Percentiles rank a stretch among this genome's conserved stretches.
Evolutionary conservation across 139 green algal species (phyloP).

Genomic region (Nannochloris sp.): DNA sequence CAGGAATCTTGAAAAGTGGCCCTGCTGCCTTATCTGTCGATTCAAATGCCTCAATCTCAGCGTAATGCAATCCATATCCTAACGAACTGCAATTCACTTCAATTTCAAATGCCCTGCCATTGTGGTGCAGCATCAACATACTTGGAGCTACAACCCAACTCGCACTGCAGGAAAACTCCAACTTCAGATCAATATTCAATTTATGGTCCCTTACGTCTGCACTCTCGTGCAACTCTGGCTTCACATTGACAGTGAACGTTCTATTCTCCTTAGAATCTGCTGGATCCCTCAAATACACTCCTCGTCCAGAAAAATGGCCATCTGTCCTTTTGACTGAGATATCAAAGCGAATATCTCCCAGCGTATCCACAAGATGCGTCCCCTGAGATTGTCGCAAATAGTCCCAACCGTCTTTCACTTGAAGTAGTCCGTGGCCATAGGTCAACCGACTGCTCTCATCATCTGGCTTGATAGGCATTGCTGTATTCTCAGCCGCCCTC

Average conservation of each 20-base stretch:
- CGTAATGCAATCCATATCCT: slow-evolving; percentile 66
- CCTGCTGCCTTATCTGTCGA: slow-evolving; percentile 46
- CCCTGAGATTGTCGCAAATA: slow-evolving; percentile 47
- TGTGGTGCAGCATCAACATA: slow-evolving; percentile 64
- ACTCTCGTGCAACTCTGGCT: slow-evolving; percentile 58
- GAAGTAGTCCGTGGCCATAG: slow-evolving; percentile 73
- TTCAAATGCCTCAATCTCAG: slow-evolving; percentile 56
- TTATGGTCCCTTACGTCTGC: slow-evolving; percentile 25
- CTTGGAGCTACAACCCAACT: slow-evolving; percentile 60
- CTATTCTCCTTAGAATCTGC: slow-evolving; percentile 35
- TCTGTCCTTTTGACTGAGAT: slow-evolving; percentile 36
- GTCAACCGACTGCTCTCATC: slow-evolving; percentile 51
- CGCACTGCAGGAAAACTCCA: slow-evolving; percentile 33
- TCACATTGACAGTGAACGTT: slow-evolving; percentile 47
- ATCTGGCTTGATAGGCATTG: slow-evolving; percentile 23
- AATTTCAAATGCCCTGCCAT: slow-evolving; percentile 53
- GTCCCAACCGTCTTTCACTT: slow-evolving; percentile 71
- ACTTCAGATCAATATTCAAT: slow-evolving; percentile 41
- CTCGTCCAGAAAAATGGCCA: slow-evolving; percentile 25
- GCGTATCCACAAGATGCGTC: background rate
- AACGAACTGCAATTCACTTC: slow-evolving; percentile 56
- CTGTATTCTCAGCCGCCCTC: slow-evolving; percentile 62
- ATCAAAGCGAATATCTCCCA: slow-evolving; percentile 39
- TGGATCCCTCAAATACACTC: slow-evolving; percentile 66
- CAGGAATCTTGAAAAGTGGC: slow-evolving; percentile 67